Evolutionary conservation across 805 yeast species (phyloP).

Genomic region (Yamadazyma philogaea): DNA sequence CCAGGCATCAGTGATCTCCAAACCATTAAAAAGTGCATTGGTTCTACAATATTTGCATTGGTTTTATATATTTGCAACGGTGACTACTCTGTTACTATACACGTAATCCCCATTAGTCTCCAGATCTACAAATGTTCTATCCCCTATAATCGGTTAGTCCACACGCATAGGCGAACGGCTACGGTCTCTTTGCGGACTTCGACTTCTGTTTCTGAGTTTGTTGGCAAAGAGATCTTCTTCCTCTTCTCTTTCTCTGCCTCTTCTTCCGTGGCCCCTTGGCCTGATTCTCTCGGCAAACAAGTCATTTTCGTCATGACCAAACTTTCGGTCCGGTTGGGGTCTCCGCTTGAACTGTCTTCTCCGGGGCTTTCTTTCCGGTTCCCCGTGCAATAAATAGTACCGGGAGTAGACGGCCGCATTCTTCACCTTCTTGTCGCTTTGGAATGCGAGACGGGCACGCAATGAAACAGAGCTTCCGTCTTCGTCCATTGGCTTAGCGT

Average conservation of each 20-base stretch:
- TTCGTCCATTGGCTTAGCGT: slow-evolving; percentile 30
- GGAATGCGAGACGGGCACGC: slow-evolving; percentile 48
- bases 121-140: neutral
- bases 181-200: slow-evolving; percentile 16
- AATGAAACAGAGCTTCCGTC: slow-evolving; percentile 38
- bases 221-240: slow-evolving; percentile 38
- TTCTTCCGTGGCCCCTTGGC: neutral
- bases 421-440: slow-evolving; percentile 53
- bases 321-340: slow-evolving; percentile 12
- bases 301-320: slow-evolving; percentile 14
- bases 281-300: slow-evolving; percentile 10
- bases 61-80: neutral
- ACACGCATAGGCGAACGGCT: slow-evolving; percentile 19
- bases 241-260: slow-evolving; percentile 13
- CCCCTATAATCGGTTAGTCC: neutral
- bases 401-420: slow-evolving; percentile 58
- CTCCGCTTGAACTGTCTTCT: slow-evolving; percentile 8
- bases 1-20: too few species aligned
- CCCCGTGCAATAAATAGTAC: slow-evolving; percentile 69
- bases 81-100: neutral
- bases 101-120: neutral
- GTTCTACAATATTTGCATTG: too few species aligned
- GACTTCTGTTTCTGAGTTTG: slow-evolving; percentile 18
- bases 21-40: too few species aligned
- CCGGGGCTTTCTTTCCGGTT: slow-evolving; percentile 51